Percentiles rank a stretch among this genome's conserved stretches.
These are phyloP conservation scores for Colletotrichum magnum DNA, from an alignment of 2,329 filamentous ascomycete genomes.

Conservation along the genomic window DNA sequence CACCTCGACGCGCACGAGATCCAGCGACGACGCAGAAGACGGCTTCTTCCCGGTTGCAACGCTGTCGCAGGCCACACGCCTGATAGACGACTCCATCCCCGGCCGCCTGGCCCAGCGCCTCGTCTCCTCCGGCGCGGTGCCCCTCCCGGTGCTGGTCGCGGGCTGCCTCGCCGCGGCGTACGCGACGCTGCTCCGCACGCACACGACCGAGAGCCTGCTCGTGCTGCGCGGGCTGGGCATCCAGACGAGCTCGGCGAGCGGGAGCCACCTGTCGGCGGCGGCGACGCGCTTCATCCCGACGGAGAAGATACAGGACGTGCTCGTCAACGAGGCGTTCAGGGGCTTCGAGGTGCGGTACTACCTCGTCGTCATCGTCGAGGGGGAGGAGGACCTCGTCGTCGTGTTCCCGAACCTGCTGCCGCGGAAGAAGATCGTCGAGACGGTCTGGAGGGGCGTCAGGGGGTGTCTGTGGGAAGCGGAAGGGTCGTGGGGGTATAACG, in stretches of 20 bases:
- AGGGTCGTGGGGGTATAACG: conserved; percentile 23
- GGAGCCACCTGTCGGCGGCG: conserved; percentile 71
- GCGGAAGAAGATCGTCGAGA: conserved; percentile 80
- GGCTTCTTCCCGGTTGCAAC: conserved; percentile 34
- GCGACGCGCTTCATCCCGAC: conserved; percentile 83
- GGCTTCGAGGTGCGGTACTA: conserved; percentile 94
- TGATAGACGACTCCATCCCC: conserved; percentile 48
- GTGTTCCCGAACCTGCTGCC: conserved; percentile 91
- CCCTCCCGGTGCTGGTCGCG: conserved; percentile 58
- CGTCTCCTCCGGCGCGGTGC: conserved; percentile 49
- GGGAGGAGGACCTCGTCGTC: conserved; percentile 90
- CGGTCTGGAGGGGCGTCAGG: conserved; percentile 89
- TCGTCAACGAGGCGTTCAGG: conserved; percentile 94
- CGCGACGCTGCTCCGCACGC: conserved; percentile 60
- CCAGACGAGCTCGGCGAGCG: conserved; percentile 83
- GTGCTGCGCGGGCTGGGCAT: conserved; percentile 91
- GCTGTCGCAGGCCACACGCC: conserved; percentile 46
- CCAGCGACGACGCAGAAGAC: conserved; percentile 24
- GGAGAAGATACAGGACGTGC: conserved; percentile 90
- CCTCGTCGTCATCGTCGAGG: conserved; percentile 89
- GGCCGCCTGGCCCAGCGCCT: conserved; percentile 50
- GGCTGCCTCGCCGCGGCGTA: conserved; percentile 56
- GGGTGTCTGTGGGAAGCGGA: conserved; percentile 83
- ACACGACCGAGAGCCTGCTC: conserved; percentile 84
- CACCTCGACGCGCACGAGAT: conserved; percentile 26